Percentiles rank a stretch among this genome's conserved stretches.
Conservation (phyloP, 2,329 filamentous ascomycete species). For the Geoglossum cookeanum region DNA sequence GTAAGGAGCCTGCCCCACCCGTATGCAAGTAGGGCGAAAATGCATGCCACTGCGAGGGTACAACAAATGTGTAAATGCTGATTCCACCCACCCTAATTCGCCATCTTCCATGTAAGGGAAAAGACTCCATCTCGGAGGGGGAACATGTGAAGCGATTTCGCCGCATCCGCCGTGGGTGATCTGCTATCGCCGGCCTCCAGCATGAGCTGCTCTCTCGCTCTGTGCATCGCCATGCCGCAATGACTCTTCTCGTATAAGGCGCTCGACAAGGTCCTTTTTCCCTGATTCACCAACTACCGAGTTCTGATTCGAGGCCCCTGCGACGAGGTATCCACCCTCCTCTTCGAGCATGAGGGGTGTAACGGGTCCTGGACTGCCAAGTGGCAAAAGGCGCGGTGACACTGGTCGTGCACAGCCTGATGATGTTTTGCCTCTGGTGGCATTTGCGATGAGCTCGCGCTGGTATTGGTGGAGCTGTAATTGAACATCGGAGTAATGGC, state of each 20-base stretch:
- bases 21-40: too few relatives aligned
- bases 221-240: background rate
- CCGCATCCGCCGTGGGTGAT: background rate
- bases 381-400: constrained; percentile 28
- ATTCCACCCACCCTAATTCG: background rate
- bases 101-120: background rate
- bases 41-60: background rate
- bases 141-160: background rate
- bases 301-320: constrained; percentile 14
- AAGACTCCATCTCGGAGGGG: background rate
- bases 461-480: constrained; percentile 30
- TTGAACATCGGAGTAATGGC: constrained; percentile 28
- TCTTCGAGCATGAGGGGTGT: constrained; percentile 32
- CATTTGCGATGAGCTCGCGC: constrained; percentile 20
- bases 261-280: constrained; percentile 1
- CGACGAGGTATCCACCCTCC: constrained; percentile 26
- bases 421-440: constrained; percentile 12
- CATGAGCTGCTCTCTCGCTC: background rate
- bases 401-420: constrained; percentile 19
- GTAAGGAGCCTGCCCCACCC: too few relatives aligned
- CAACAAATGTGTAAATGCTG: background rate
- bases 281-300: background rate
- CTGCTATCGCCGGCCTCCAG: background rate
- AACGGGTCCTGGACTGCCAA: constrained; percentile 31
- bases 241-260: background rate